Base-by-base conservation (phyloP, 345 rosid genomes). In the Eucalyptus fibrosa region DNA sequence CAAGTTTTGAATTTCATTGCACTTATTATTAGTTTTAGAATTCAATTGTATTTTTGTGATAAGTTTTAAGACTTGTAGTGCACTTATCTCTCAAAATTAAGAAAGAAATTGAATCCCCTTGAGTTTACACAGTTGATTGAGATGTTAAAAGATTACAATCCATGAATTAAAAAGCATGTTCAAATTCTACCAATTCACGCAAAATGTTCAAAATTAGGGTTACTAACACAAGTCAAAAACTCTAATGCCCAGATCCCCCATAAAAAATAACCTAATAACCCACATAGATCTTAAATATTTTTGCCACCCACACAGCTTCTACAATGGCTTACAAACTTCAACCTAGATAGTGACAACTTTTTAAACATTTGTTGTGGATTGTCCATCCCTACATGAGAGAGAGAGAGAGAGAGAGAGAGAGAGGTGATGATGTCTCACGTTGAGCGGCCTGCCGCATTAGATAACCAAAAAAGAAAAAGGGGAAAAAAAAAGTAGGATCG, bases 111-210 rank as follows among this genome's bases (percentile, higher is more conserved):
- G 1, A 56, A 56, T 24, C 62, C 6, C 6, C 30, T 23, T 1
- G 1, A 56, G 67, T 60, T 0, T 3, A 30, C 2, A 0, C 15
- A 60, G 0, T 62, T 7, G 5, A 28, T 14, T 7, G 18, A 65
- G 5, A 0, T 0, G 0, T 65, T 30, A 65, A 65, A 30, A 65
- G 34, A 65, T 65, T 65, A 14, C 37, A n/a, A n/a, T 0, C 34
- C 0, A 14, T 19, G 34, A 65, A 3, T n/a, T 30, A 7, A 30
- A 55, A 65, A n/a, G n/a, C 72, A 14, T 15, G 34, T 30, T 30
- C 37, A 30, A n/a, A 30, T 30, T 21, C 1, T 65, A 65, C 37
- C 19, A 7, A 15, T 30, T 30, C 4, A 0, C 1, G 1, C 28
- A 56, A 23, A 56, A 9, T 56, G 28, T 56, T 65, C 16, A n/a